phyloP scores from a whole-genome alignment of 306 rosid species.

The Canavalia gladiata region DNA sequence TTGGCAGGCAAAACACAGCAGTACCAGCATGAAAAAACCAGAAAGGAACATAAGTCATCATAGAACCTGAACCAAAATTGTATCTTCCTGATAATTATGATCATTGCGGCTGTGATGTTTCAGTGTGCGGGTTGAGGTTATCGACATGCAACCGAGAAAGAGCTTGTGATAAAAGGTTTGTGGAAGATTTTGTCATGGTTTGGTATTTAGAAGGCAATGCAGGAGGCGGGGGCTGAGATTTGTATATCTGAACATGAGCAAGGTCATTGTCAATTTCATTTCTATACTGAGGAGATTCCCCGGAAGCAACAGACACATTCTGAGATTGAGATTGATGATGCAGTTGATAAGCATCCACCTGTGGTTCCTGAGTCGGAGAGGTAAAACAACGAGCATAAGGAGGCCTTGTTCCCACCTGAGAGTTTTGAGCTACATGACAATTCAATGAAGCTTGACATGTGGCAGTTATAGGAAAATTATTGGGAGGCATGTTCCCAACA shows the following conservation, averaged over 20 bases:
- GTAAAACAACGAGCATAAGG: slow-evolving; percentile 32
- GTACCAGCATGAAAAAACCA: not conserved
- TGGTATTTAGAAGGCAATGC: slow-evolving; percentile 47
- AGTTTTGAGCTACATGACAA: slow-evolving; percentile 47
- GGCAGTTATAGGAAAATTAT: slow-evolving; percentile 47
- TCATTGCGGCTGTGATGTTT: slow-evolving; percentile 40
- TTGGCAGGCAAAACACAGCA: not conserved
- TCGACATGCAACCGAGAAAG: slow-evolving; percentile 53
- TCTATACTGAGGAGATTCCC: slow-evolving; percentile 47
- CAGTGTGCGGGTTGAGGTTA: slow-evolving; percentile 46
- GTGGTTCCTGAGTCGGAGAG: slow-evolving; percentile 48
- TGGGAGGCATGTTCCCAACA: slow-evolving; percentile 52
- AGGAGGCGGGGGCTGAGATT: slow-evolving; percentile 80
- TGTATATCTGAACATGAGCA: slow-evolving; percentile 61
- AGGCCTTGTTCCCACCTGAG: slow-evolving; percentile 17
- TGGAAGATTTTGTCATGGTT: slow-evolving; percentile 46
- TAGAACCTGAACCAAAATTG: slow-evolving; percentile 44
- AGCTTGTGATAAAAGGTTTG: slow-evolving; percentile 44
- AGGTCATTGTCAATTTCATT: slow-evolving; percentile 51
- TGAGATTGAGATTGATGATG: slow-evolving; percentile 42
- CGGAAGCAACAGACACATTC: slow-evolving; percentile 20
- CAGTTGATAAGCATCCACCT: slow-evolving; percentile 37
- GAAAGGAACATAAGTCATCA: not conserved
- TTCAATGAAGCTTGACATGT: slow-evolving; percentile 42
- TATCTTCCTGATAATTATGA: not conserved